Evolutionary conservation across 768 basidiomycete species (phyloP).

Genomic region (Dacryopinax primogenitus): DNA sequence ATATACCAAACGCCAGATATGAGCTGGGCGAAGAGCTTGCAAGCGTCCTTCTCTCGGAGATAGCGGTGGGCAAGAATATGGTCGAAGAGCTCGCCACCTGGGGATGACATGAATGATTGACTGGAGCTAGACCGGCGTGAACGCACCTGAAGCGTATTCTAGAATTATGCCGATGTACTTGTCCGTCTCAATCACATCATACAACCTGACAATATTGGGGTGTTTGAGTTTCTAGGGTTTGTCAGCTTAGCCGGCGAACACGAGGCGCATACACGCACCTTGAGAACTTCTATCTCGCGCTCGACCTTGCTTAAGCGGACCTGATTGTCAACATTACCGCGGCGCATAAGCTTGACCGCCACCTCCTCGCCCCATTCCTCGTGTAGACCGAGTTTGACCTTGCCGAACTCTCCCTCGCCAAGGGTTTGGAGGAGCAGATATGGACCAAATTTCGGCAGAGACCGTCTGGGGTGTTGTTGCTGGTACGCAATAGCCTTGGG

Average conservation of each 20-base stretch:
- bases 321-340: slow-evolving; percentile 78
- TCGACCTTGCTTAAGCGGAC: slow-evolving; percentile 90
- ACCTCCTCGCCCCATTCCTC: slow-evolving; percentile 90
- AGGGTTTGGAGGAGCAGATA: slow-evolving; percentile 91
- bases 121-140: not conserved
- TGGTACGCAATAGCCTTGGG: slow-evolving; percentile 76
- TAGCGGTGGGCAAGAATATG: slow-evolving; percentile 97
- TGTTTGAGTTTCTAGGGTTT: slow-evolving; percentile 72
- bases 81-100: slow-evolving; percentile 86
- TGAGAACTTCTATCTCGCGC: slow-evolving; percentile 91
- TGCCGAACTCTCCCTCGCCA: slow-evolving; percentile 97
- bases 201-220: slow-evolving; percentile 93
- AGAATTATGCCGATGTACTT: slow-evolving; percentile 99
- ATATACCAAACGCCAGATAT: slow-evolving; percentile 98
- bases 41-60: slow-evolving; percentile 85
- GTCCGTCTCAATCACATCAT: slow-evolving; percentile 98
- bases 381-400: slow-evolving; percentile 96
- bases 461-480: slow-evolving; percentile 68
- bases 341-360: slow-evolving; percentile 92
- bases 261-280: slow-evolving; percentile 41
- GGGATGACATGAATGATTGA: not conserved
- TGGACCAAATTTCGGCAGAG: slow-evolving; percentile 86
- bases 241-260: slow-evolving; percentile 17
- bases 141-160: slow-evolving; percentile 82
- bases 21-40: slow-evolving; percentile 93